phyloP scores from a whole-genome alignment of 257 asterid genomes.

The Haberlea rhodopensis region DNA sequence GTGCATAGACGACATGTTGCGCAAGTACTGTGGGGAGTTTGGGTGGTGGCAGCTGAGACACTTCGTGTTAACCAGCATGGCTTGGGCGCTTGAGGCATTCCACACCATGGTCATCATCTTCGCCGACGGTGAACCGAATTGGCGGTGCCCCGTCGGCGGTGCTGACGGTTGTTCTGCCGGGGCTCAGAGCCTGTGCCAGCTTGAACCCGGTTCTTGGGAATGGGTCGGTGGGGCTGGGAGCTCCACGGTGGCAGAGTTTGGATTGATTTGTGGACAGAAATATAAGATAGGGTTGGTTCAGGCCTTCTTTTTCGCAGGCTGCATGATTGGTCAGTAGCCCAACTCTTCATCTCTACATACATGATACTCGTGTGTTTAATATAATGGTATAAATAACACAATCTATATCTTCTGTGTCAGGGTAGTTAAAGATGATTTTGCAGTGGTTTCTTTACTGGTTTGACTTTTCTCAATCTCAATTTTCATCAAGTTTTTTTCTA shows the following conservation, averaged over 20 bases:
- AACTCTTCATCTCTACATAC: not conserved
- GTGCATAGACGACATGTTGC: constrained; percentile 64
- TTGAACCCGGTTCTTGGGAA: constrained; percentile 69
- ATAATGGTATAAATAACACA: too few species aligned
- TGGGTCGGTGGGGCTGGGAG: constrained; percentile 64
- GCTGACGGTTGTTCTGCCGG: constrained; percentile 32
- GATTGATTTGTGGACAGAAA: constrained; percentile 68
- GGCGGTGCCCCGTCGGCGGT: constrained; percentile 45
- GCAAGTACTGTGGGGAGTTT: constrained; percentile 70
- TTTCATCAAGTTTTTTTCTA: too few species aligned
- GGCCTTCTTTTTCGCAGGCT: constrained; percentile 74
- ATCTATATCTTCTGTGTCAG: too few species aligned
- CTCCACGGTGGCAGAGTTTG: constrained; percentile 78
- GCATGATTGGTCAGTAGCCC: constrained; percentile 65
- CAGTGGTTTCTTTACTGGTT: too few species aligned
- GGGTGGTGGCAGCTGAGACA: constrained; percentile 79
- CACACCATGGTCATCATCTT: constrained; percentile 88
- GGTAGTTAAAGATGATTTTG: too few species aligned
- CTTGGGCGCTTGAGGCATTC: constrained; percentile 85
- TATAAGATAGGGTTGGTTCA: constrained; percentile 82
- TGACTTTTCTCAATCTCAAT: too few species aligned
- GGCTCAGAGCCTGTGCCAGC: constrained; percentile 44
- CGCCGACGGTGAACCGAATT: constrained; percentile 72
- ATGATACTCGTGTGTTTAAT: not conserved
- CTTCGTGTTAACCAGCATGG: constrained; percentile 61